Evolutionary conservation across 257 asterid genomes (phyloP).

Genomic region (Perilla frutescens): DNA sequence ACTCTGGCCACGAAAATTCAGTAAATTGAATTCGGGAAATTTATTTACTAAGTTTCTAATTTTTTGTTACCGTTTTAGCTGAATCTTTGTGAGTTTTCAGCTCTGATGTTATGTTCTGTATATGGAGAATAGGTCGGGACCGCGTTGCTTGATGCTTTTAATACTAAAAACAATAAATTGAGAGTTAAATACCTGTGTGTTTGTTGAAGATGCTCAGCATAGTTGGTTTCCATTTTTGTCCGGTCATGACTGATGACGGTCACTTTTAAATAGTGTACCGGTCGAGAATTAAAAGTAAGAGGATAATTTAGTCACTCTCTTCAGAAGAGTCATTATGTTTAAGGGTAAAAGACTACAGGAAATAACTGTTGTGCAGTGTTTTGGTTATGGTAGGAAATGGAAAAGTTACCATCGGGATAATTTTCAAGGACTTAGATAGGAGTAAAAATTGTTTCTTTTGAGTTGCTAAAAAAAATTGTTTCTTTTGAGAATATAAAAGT

Average conservation of each 20-base stretch:
- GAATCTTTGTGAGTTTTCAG: constrained; percentile 21
- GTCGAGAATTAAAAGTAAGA: neutral
- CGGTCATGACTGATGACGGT: constrained; percentile 23
- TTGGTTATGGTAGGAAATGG: neutral
- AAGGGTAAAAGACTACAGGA: neutral
- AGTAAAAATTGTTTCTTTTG: too few species aligned
- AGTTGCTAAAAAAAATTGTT: neutral
- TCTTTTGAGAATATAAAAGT: neutral
- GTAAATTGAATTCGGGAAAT: neutral
- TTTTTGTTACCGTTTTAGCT: neutral
- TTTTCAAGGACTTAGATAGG: neutral
- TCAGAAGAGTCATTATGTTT: constrained; percentile 1
- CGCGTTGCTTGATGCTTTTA: constrained; percentile 16
- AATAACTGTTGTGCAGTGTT: neutral
- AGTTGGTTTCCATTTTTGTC: constrained; percentile 11
- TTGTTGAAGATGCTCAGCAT: constrained; percentile 28
- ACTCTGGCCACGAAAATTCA: neutral
- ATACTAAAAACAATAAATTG: neutral
- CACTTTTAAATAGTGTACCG: neutral
- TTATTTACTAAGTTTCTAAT: neutral
- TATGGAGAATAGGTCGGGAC: neutral
- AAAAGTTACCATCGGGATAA: neutral
- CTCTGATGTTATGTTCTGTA: neutral
- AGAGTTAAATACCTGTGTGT: constrained; percentile 10
- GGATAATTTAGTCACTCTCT: constrained; percentile 21